Evolutionary conservation across 805 yeast genomes (phyloP), one percentile per base, ranked within the genome.

Genomic region (Zygosaccharomyces bisporus): DNA sequence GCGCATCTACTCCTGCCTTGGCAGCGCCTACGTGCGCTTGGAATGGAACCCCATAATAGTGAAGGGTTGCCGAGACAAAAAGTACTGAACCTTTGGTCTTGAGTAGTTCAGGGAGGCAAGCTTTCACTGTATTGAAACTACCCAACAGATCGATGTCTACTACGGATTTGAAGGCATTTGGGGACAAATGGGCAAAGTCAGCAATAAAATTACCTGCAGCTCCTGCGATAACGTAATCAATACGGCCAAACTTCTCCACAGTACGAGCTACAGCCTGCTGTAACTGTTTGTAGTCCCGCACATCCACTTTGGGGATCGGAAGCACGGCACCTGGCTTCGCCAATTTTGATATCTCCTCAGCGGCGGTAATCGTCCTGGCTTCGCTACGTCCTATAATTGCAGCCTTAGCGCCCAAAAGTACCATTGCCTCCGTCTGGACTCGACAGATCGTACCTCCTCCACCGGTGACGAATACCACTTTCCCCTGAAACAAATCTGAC

Each of bases 371-470:
- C 0, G 96, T 86, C 54, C 82, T 84, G 34, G 71, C 77, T 23
- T 60, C 68, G 56, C 83, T 82, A 59, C 97, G 76, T 2, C 98
- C 96, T 21, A 91, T 64, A 34, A 91, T 83, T 4, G 86, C 86
- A 12, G 95, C 95, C 57, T 86, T 73, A 43, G 96, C 93, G 4
- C 98, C 98, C 8, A 91, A 69, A 13, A 78, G 67, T 2, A 88
- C 83, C 67, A 91, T 52, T 0, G 95, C 95, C 61, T 86, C 95
- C 0, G 85, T 78, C 64, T 90, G 97, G 4, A 85, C 91, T 38
- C 93, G 72, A 64, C 97, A 90, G 44, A 91, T 90, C n/a, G 95
- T 80, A 9, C 97, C 97, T 2, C 97, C 93, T 10, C 97, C 97
- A 4, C 98, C 98, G 1, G 98, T 91, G 41, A 88, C 86, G 53